Base-by-base conservation (phyloP, 176 grass and related monocot species). In the Bolboschoenus planiculmis region DNA sequence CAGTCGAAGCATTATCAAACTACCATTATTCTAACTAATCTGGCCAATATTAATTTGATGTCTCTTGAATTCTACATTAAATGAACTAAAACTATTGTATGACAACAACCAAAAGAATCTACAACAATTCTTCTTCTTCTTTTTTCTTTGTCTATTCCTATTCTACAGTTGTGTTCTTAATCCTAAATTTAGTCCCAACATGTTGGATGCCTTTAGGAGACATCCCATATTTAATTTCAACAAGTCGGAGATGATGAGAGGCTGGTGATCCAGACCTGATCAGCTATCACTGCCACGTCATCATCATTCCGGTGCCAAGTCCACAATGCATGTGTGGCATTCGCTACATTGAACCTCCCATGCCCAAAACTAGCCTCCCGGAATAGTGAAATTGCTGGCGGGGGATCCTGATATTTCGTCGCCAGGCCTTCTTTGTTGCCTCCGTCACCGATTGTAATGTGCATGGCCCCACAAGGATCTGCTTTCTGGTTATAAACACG, bases 331-430 rank as follows among this genome's bases (percentile, higher is more conserved):
- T 91, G 92, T 33, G 87, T 94, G 15, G 20, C 47, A 56, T 94
- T 94, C 63, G 56, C 57, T 51, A 91, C 87, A 86, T 88, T 86
- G 3, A 95, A 78, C 20, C 88, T 55, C 0, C 90, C 93, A 10
- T 95, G 93, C 37, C 93, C 93, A 37, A 95, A 95, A 88, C 93
- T 95, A 0, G 90, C 93, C 90, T 95, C 93, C 48, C 93, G 62
- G 78, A 95, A 92, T 82, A 14, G 70, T 30, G 93, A 95, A 29
- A 83, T 66, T 37, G 50, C 37, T 16, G 88, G 86, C 70, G 88
- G 26, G 10, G 93, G 90, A 14, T 90, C 56, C 10, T 29, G 10
- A 56, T 63, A 95, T 2, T 54, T 18, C 26, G 15, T 43, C 3
- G 93, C 93, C 26, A 95, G 18, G 35, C 93, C 93, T 77, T 95